Evolutionary conservation across 306 rosid species (phyloP), one percentile per base, ranked within the genome.

Genomic region (Luffa acutangula): DNA sequence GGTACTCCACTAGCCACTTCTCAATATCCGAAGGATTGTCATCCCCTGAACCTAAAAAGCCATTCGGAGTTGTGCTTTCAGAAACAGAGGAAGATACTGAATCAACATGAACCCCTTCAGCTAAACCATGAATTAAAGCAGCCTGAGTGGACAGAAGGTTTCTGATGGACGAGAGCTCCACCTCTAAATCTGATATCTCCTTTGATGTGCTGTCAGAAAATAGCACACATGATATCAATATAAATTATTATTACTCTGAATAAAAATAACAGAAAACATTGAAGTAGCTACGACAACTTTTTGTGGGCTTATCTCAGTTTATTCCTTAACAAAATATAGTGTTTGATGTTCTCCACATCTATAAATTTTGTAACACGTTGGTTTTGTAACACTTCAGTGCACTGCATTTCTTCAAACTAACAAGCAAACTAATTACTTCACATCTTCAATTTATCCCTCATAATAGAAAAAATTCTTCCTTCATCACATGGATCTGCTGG

Each of bases 61-160:
- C 83, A 80, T 85, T 87, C 74, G 83, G 83, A 63, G 87, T 34
- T 66, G 86, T 74, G 78, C 80, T 87, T 80, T 88, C 91, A 64
- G 93, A 83, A 78, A 76, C 75, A n/a, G 96, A 84, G 70, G 83
- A 70, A 2, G 97, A 85, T 43, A 86, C 80, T 12, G 90, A 83
- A 79, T 93, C 93, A 11, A 93, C 70, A 63, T 89, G 87, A 79
- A 93, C 93, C 65, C 99, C 98, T 81, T 93, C 99, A 62, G 99
- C 94, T 80, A 96, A 87, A 86, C 93, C 97, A 86, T 87, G 99
- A 89, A 93, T 96, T 82, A 96, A 85, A 70, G 96, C 87, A 85
- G 98, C 96, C 88, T 93, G 99, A 49, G 98, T 96, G 54, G 99
- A 96, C 57, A 96, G 90, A 82, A 96, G 94, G 87, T 89, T 96